Evolutionary conservation across 1,284 basidiomycete genomes (phyloP), one percentile per base, ranked within the genome.

Genomic region (Papiliotrema laurentii): DNA sequence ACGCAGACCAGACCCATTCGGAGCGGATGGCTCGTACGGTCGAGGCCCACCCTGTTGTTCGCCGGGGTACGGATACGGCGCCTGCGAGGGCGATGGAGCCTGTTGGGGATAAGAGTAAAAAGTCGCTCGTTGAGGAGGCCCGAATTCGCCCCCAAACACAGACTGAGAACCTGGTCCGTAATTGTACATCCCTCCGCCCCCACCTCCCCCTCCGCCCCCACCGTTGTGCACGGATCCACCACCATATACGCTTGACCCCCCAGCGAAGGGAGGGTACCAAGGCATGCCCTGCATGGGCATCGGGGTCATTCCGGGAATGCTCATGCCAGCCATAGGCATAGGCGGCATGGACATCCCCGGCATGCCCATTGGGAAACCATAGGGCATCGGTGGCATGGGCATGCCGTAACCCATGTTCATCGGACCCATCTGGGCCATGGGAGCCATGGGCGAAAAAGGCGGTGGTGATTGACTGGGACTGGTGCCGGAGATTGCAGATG

Each of bases 101-200:
- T 21, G 35, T 7, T 37, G 34, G 36, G 5, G 37, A 47, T 40
- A 13, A 14, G 16, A 27, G 27, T 36, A 27, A 18, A 21, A 21
- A 3, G 28, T 4, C 19, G 43, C 13, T 7, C 44, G 37, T 35
- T 46, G 45, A 26, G 68, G 61, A 1, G 68, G 68, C 9, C 69
- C 68, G 47, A 69, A 70, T 42, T 70, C 61, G 31, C 63, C 68
- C 19, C 69, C 69, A 40, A 59, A 70, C 9, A 66, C 69, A 3
- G 63, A 66, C 43, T 69, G 66, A 4, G 66, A 50, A 4, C 53
- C 55, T 0, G 55, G 47, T 1, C 60, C 64, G 50, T 70, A 69
- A 7, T 43, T 30, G 49, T 68, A 71, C 61, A 65, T 63, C 27
- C 60, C 61, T 13, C 43, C 50, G 22, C 49, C 56, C 26, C 35